Evolutionary conservation across 2,329 filamentous ascomycete species (phyloP), one percentile per base, ranked within the genome.

Genomic region (Colletotrichum eremochloae): DNA sequence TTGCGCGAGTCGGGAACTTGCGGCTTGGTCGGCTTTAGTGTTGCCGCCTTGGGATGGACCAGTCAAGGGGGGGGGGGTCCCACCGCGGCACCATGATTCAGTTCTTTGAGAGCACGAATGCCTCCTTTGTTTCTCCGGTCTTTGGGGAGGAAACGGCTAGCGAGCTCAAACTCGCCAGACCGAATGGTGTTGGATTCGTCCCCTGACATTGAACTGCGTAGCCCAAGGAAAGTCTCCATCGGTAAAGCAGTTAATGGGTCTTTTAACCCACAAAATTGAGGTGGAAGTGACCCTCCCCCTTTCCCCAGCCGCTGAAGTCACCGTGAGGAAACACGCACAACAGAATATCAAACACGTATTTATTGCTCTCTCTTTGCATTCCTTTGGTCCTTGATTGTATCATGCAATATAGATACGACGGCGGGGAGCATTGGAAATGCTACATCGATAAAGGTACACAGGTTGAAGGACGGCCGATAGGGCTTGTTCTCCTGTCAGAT

Each of bases 1-100:
- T 56, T 55, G 52, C 52, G 52, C 52, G 52, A 55, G 52, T 56
- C 31, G 53, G 53, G 53, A 14, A 18, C 53, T 24, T 24, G 24
- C 24, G 24, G 24, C 24, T 24, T 24, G 24, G 24, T 24, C 24
- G 24, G 24, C 24, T 24, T 24, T 24, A 24, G 24, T 24, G 24
- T 24, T 24, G 24, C 24, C 24, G 24, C 24, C 24, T 24, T 24
- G 24, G 24, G 24, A 24, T 24, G 24, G 24, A 24, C 24, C 24
- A 24, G 24, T 24, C 24, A 24, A 24, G 24, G 24, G 24, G 24
- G 24, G 31, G 33, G 33, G 8, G 33, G 40, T 11, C 40, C 40
- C 3, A 7, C 14, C 18, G 18, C 55, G 36, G 55, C 55, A n/a
- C 5, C 6, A 29, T n/a, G 36, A 9, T 36, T 24, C 24, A 7